phyloP scores from a whole-genome alignment of 2,329 filamentous ascomycete genomes.

The Fusarium chlamydosporum region DNA sequence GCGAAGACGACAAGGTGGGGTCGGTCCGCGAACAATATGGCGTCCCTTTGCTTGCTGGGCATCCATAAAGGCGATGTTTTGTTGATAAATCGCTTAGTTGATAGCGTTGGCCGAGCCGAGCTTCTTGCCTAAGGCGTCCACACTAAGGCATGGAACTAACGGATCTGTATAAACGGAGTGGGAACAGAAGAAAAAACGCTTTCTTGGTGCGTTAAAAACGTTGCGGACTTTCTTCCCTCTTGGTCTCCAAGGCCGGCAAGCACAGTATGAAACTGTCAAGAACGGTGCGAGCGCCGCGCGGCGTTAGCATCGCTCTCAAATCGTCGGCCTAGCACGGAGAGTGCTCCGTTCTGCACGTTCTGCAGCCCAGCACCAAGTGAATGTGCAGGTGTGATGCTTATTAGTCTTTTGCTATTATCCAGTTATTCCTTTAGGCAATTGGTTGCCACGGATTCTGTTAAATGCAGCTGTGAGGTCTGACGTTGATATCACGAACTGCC shows the following conservation, averaged over 20 bases:
- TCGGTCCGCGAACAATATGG: constrained; percentile 21
- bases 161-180: constrained; percentile 32
- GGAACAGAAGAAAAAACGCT: constrained; percentile 28
- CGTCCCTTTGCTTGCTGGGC: constrained; percentile 13
- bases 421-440: constrained; percentile 15
- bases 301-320: constrained; percentile 29
- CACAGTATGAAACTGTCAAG: constrained; percentile 45
- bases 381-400: constrained; percentile 3
- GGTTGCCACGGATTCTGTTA: constrained; percentile 8
- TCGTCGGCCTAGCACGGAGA: constrained; percentile 27
- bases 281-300: constrained; percentile 36
- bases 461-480: constrained; percentile 16
- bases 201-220: constrained; percentile 41
- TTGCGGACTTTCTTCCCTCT: constrained; percentile 31
- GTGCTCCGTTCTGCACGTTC: constrained; percentile 35
- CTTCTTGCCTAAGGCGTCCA: constrained; percentile 36
- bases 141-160: constrained; percentile 35
- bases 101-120: constrained; percentile 23
- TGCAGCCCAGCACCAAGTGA: constrained; percentile 26
- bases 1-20: constrained; percentile 16
- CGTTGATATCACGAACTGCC: constrained; percentile 16
- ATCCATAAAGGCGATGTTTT: constrained; percentile 15
- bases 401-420: constrained; percentile 11
- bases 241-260: constrained; percentile 22
- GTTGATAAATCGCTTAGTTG: constrained; percentile 18